Evolutionary conservation across 2,329 filamentous ascomycete genomes (phyloP), one percentile per base, ranked within the genome.

Genomic region (Fusarium annulatum): DNA sequence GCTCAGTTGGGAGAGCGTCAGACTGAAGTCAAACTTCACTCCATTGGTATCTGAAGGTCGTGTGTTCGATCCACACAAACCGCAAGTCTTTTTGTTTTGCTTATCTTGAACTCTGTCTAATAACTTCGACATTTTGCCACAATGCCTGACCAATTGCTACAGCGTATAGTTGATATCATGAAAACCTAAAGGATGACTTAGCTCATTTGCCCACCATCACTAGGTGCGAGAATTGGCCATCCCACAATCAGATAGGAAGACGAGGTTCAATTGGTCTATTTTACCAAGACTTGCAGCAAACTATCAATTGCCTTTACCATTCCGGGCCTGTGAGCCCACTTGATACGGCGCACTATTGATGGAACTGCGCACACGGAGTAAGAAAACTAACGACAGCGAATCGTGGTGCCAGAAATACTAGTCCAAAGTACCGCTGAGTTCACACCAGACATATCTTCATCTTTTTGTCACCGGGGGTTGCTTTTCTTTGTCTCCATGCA

Each of bases 1-100:
- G 61, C 61, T 64, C 61, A 64, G 61, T 64, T 64, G 61, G 57
- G 57, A 61, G 57, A 61, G 57, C 57, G 57, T 61, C 57, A 60
- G 57, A 60, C 57, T 60, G 57, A 60, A 60, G 57, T 21, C 18
- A 53, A 60, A 53, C 57, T 60, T 60, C 28, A 60, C 34, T 53
- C 45, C 16, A 51, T 28, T 33, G 57, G 34, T 60, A 60, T 46
- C 45, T 46, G 45, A 46, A 46, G 45, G 45, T 46, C 45, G 45
- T 46, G 45, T 46, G 45, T 46, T 60, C 57, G 46, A 61, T 61
- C 57, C 57, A 61, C 57, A 61, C 36, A 61, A 61, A 53, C 57
- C 57, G 57, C 57, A 61, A 18, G 4, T 7, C 26, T 26, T 26
- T 26, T 26, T 26, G 26, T 26, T 26, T 26, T 26, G 26, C 26